Percentiles rank a stretch among this genome's conserved stretches.
Evolutionary conservation across 306 rosid genomes (phyloP).

Genomic region (Gleditsia sinensis): DNA sequence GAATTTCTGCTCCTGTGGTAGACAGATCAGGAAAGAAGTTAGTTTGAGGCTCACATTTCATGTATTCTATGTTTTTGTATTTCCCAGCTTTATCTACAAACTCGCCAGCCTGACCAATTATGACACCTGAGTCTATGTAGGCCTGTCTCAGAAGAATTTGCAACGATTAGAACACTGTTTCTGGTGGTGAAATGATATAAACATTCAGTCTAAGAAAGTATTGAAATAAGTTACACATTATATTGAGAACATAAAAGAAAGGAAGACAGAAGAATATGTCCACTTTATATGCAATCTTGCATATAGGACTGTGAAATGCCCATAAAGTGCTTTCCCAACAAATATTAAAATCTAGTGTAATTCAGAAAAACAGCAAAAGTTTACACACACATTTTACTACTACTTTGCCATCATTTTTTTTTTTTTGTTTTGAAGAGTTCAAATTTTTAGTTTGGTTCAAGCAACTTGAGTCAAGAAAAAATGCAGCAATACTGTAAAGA

Average conservation of each 20-base stretch:
- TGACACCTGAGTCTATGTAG: slow-evolving; percentile 73
- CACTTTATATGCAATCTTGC: neutral
- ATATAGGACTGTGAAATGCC: neutral
- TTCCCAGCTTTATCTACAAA: slow-evolving; percentile 41
- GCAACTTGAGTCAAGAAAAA: neutral
- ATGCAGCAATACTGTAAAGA: neutral
- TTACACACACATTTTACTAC: neutral
- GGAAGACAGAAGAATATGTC: neutral
- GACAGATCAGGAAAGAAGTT: slow-evolving; percentile 64
- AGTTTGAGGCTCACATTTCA: slow-evolving; percentile 58
- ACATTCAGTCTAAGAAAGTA: neutral
- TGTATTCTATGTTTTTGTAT: slow-evolving; percentile 63
- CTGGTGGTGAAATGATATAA: neutral
- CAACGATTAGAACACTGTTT: neutral
- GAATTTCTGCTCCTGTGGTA: slow-evolving; percentile 49
- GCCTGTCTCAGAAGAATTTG: slow-evolving; percentile 52
- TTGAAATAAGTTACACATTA: slow-evolving; percentile 2
- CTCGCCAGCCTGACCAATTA: slow-evolving; percentile 63
- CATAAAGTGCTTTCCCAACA: neutral
- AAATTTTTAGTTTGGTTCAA: neutral
- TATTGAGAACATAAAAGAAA: neutral
- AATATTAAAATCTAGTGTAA: neutral
- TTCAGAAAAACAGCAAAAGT: neutral
- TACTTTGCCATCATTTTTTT: too few relatives aligned
- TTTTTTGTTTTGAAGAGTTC: too few relatives aligned